phyloP scores from a whole-genome alignment of 73 alveolate genomes.

The Tetrahymena borealis region DNA sequence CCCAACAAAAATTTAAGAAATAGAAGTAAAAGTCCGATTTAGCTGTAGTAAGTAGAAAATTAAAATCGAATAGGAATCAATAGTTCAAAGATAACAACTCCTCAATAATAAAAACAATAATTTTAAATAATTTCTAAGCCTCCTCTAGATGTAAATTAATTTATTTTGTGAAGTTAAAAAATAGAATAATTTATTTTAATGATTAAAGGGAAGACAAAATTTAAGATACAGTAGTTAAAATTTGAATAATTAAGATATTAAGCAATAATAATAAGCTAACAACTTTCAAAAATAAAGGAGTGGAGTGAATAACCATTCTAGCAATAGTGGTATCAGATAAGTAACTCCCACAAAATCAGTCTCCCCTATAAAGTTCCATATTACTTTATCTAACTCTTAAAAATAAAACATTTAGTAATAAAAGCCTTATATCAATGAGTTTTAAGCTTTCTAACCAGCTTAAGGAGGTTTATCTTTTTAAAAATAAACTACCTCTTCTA shows the following conservation, averaged over 20 bases:
- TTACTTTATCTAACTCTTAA: neutral
- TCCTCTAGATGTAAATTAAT: neutral
- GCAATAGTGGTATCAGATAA: neutral
- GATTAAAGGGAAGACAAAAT: neutral
- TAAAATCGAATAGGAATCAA: neutral
- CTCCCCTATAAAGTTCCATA: neutral
- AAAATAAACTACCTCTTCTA: neutral
- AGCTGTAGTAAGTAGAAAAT: neutral
- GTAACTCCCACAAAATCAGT: neutral
- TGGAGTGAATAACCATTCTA: neutral
- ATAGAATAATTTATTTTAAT: neutral
- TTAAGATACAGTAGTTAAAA: neutral
- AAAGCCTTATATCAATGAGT: neutral
- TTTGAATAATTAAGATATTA: neutral
- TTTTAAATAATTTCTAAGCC: neutral
- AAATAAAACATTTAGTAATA: neutral
- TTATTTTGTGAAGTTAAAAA: neutral
- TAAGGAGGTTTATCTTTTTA: neutral
- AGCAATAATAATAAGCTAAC: neutral
- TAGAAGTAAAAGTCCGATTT: neutral
- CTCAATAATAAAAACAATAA: neutral
- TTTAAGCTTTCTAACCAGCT: neutral
- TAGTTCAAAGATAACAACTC: neutral
- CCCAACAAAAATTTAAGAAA: neutral
- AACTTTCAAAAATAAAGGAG: neutral